Evolutionary conservation across 148 eudicot genomes (phyloP).

Genomic region (Cornus florida): DNA sequence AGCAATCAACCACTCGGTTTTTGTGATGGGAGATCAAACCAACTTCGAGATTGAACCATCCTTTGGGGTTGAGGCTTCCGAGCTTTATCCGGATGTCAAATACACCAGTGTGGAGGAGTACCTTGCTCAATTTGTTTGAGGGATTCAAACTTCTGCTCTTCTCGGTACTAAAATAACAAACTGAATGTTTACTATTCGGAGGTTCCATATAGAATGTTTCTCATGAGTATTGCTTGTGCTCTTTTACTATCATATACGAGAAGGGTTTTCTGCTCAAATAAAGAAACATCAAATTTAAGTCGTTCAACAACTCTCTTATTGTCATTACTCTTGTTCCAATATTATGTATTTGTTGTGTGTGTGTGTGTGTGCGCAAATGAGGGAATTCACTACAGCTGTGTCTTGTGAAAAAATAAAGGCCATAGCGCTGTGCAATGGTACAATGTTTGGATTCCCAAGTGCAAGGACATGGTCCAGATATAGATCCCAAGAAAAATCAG

Average conservation of each 20-base stretch:
- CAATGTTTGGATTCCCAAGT: too few species aligned
- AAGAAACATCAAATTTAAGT: too few species aligned
- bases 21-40: slow-evolving; percentile 63
- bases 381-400: too few species aligned
- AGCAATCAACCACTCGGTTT: slow-evolving; percentile 49
- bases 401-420: too few species aligned
- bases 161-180: not conserved
- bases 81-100: slow-evolving; percentile 76
- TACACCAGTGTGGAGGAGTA: slow-evolving; percentile 64
- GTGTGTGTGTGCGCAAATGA: too few species aligned
- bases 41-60: slow-evolving; percentile 56
- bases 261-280: not conserved
- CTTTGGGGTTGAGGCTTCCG: slow-evolving; percentile 67
- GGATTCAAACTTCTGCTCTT: not conserved
- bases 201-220: not conserved
- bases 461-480: too few species aligned
- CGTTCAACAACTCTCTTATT: too few species aligned
- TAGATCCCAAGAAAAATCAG: too few species aligned
- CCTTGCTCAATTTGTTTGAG: slow-evolving; percentile 45
- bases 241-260: too few species aligned
- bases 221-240: not conserved
- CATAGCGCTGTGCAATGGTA: too few species aligned
- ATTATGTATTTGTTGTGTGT: too few species aligned
- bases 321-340: too few species aligned
- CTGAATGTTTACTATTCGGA: not conserved